Conservation (phyloP, 23 red algal species). For the Gracilaria caudata region DNA sequence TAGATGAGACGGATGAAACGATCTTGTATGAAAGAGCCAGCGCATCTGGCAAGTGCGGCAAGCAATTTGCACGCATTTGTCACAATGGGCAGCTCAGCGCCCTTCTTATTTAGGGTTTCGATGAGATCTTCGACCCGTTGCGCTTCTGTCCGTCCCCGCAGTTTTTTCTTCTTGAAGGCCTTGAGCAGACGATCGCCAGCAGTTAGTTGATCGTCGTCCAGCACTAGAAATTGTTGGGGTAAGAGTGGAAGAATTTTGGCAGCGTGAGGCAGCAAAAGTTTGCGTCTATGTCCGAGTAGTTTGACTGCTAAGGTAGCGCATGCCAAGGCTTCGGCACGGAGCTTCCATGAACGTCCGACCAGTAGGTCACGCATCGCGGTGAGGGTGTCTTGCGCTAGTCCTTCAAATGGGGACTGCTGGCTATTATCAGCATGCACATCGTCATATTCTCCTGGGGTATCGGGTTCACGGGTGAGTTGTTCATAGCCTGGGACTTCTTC, state of each 20-base stretch:
- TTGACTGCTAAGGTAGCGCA: slow-evolving; percentile 58
- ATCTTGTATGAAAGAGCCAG: slow-evolving; percentile 60
- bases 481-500: slow-evolving; percentile 25
- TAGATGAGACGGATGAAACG: slow-evolving; percentile 70
- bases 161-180: slow-evolving; percentile 42
- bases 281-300: slow-evolving; percentile 37
- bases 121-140: slow-evolving; percentile 56
- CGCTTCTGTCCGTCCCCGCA: slow-evolving; percentile 33
- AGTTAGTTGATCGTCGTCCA: slow-evolving; percentile 29
- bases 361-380: slow-evolving; percentile 55
- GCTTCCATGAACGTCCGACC: slow-evolving; percentile 62
- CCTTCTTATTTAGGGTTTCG: slow-evolving; percentile 50
- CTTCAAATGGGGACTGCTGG: slow-evolving; percentile 28
- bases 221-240: slow-evolving; percentile 54
- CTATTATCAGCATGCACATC: slow-evolving; percentile 20
- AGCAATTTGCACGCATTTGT: slow-evolving; percentile 52
- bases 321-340: slow-evolving; percentile 42
- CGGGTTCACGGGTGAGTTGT: slow-evolving; percentile 20
- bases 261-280: slow-evolving; percentile 52
- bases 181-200: slow-evolving; percentile 49
- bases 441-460: slow-evolving; percentile 6
- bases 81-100: slow-evolving; percentile 44
- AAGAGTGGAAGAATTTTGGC: slow-evolving; percentile 60
- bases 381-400: slow-evolving; percentile 38
- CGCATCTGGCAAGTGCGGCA: slow-evolving; percentile 45